A percentile compares a stretch with the other conserved stretches of the same genome.
These are phyloP conservation scores for Monosporozyma unispora DNA, from an alignment of 805 yeast species.

Conservation along the genomic window DNA sequence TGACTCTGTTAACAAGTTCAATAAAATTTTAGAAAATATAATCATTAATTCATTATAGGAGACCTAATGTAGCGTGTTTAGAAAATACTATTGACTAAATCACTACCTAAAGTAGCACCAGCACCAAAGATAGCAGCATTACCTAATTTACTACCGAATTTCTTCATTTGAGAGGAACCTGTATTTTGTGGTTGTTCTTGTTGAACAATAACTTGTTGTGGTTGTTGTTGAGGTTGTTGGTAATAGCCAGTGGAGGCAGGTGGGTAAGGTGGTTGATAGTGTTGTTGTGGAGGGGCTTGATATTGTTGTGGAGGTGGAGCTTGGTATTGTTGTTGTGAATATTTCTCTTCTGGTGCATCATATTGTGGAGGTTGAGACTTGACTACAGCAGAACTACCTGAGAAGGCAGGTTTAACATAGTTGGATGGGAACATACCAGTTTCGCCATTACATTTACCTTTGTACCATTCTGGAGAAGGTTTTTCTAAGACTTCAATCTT, in stretches of 20 bases:
- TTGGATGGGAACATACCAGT: constrained; percentile 87
- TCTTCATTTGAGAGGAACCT: constrained; percentile 36
- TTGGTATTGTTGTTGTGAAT: constrained; percentile 9
- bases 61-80: constrained; percentile 16
- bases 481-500: constrained; percentile 61
- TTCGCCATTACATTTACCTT: constrained; percentile 51
- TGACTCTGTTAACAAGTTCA: background rate
- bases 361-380: constrained; percentile 9
- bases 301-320: constrained; percentile 3
- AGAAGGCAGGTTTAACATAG: constrained; percentile 47
- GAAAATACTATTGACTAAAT: constrained; percentile 65
- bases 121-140: constrained; percentile 95
- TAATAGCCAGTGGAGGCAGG: constrained; percentile 41
- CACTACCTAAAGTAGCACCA: constrained; percentile 88
- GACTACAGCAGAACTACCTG: constrained; percentile 14
- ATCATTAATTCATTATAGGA: background rate
- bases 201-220: constrained; percentile 19
- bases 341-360: constrained; percentile 5
- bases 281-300: constrained; percentile 24
- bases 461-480: constrained; percentile 85
- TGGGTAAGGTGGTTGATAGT: constrained; percentile 35
- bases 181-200: constrained; percentile 29
- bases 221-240: constrained; percentile 28
- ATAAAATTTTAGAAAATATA: background rate
- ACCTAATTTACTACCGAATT: constrained; percentile 73